Conservation (phyloP, 257 asterid genomes). For the Phtheirospermum japonicum region DNA sequence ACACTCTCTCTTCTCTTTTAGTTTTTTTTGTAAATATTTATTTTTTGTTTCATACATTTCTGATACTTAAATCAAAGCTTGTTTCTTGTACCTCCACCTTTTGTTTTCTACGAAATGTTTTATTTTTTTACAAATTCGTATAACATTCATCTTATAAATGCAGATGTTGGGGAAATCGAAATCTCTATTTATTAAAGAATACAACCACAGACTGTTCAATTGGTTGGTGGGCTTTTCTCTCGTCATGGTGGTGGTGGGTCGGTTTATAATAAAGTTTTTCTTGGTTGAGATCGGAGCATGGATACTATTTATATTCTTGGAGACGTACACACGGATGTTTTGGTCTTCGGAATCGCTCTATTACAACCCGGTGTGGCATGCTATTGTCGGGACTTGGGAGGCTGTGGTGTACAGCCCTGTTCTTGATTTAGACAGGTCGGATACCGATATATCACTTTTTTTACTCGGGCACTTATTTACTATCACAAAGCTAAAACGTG, state of each 20-base stretch:
- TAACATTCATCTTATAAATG: conserved; percentile 25
- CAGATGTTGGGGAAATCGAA: conserved; percentile 97
- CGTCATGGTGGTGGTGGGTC: conserved; percentile 96
- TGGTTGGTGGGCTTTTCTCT: conserved; percentile 96
- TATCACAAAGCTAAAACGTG: too few relatives aligned
- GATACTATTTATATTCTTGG: conserved; percentile 92
- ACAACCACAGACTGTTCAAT: conserved; percentile 88
- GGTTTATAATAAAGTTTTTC: conserved; percentile 78
- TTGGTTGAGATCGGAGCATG: conserved; percentile 88
- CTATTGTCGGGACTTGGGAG: conserved; percentile 85
- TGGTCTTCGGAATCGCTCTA: conserved; percentile 97
- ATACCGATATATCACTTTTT: not conserved
- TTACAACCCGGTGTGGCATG: conserved; percentile 93
- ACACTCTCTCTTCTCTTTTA: too few relatives aligned
- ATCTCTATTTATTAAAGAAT: conserved; percentile 83
- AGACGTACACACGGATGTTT: conserved; percentile 92
- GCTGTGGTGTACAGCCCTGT: conserved; percentile 85
- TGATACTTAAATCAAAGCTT: too few relatives aligned
- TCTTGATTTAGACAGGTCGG: conserved; percentile 93
- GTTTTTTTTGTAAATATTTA: too few relatives aligned
- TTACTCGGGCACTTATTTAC: too few relatives aligned
- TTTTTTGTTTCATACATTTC: too few relatives aligned
- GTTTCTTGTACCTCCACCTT: too few relatives aligned
- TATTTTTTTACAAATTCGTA: too few relatives aligned
- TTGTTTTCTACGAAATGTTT: too few relatives aligned